These are phyloP conservation scores for Malassezia slooffiae DNA, from an alignment of 1,284 basidiomycete genomes.

Conservation along the genomic window DNA sequence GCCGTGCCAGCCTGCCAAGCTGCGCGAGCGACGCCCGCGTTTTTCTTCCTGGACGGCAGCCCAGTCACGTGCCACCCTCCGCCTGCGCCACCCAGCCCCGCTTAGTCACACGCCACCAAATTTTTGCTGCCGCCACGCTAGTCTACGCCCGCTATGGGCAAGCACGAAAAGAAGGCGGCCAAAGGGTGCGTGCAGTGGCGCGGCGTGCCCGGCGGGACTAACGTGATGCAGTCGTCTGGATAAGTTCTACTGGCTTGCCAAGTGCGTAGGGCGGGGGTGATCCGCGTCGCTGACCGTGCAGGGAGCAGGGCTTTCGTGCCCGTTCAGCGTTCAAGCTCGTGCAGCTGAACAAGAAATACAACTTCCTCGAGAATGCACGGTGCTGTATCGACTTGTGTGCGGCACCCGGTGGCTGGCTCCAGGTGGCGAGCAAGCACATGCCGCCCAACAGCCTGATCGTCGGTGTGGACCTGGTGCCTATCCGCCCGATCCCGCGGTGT, in stretches of 20 bases:
- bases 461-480: conserved; percentile 90
- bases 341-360: conserved; percentile 96
- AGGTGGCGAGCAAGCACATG: conserved; percentile 98
- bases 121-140: background rate
- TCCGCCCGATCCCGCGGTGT: conserved; percentile 87
- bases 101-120: conserved; percentile 8
- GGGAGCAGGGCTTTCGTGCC: conserved; percentile 93
- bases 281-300: conserved; percentile 1
- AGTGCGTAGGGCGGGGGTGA: conserved; percentile 35
- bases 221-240: conserved; percentile 31
- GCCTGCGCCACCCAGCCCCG: background rate
- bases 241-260: conserved; percentile 50
- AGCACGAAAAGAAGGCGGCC: conserved; percentile 45
- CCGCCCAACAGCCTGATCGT: conserved; percentile 86
- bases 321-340: conserved; percentile 99
- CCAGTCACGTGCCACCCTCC: conserved; percentile 8
- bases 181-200: conserved; percentile 36
- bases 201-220: background rate
- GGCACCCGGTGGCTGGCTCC: conserved; percentile 96
- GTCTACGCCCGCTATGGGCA: conserved; percentile 24
- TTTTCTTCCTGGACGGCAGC: conserved; percentile 9
- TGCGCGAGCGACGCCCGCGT: background rate
- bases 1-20: conserved; percentile 47
- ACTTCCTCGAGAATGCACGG: conserved; percentile 76
- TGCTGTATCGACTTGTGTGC: conserved; percentile 98